phyloP scores from a whole-genome alignment of 345 rosid species.

The Eucalyptus curtisii region DNA sequence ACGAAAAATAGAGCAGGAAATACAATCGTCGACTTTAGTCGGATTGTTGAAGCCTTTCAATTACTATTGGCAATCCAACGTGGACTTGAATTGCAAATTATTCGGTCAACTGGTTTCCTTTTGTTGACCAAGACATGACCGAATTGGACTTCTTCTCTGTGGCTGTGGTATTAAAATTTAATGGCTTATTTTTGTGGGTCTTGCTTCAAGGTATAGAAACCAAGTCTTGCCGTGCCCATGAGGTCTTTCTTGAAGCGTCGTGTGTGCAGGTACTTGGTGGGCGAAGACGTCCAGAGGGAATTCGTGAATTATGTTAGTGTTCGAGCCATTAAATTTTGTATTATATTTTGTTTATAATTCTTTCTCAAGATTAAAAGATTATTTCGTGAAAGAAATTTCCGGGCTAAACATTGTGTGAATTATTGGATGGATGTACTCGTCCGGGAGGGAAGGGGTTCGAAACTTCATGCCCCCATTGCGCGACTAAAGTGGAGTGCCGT shows the following conservation, averaged over 20 bases:
- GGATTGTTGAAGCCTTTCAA: background rate
- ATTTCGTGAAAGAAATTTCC: too few species aligned
- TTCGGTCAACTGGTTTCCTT: background rate
- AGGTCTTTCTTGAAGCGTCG: too few species aligned
- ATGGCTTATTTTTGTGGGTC: background rate
- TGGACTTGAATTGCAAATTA: background rate
- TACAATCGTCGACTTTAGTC: background rate
- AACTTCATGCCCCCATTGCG: too few species aligned
- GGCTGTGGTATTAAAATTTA: background rate
- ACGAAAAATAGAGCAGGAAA: background rate
- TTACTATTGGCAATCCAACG: background rate
- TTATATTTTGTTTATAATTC: too few species aligned
- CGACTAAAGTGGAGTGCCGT: too few species aligned
- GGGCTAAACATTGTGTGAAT: fast-evolving
- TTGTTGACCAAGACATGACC: background rate
- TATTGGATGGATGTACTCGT: too few species aligned
- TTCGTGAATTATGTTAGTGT: too few species aligned
- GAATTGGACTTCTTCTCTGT: background rate
- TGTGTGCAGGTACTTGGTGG: too few species aligned
- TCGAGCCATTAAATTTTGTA: too few species aligned
- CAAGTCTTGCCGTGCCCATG: background rate
- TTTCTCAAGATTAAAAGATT: too few species aligned
- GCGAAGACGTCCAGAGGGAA: too few species aligned
- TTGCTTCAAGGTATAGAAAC: background rate
- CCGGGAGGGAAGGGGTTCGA: too few species aligned